Conservation (phyloP, 1,284 basidiomycete genomes). For the Schizophyllum amplum region DNA sequence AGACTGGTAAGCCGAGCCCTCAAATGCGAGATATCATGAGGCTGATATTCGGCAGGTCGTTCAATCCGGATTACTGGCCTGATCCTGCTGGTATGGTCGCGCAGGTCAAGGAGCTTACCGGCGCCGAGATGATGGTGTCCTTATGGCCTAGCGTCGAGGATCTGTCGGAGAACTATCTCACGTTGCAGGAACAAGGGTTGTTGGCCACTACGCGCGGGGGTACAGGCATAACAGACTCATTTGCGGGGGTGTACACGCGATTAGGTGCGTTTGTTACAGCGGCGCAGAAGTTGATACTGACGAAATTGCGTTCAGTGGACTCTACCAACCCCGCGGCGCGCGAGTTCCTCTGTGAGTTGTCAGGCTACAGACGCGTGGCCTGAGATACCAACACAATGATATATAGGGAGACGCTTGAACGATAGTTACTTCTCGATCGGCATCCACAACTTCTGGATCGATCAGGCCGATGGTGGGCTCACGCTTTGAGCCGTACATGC, state of each 20-base stretch:
- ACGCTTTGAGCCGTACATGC: neutral
- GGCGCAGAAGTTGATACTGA: neutral
- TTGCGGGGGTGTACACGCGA: constrained; percentile 31
- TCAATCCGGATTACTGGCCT: constrained; percentile 29
- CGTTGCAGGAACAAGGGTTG: constrained; percentile 26
- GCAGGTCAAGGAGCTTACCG: constrained; percentile 30
- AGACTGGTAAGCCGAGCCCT: constrained; percentile 28
- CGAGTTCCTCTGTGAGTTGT: constrained; percentile 23
- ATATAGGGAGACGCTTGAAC: constrained; percentile 29
- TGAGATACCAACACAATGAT: neutral
- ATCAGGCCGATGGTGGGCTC: constrained; percentile 28
- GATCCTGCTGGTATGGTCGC: constrained; percentile 30
- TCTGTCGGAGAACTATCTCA: constrained; percentile 28
- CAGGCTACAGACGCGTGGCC: neutral
- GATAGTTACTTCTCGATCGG: constrained; percentile 35
- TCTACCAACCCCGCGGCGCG: constrained; percentile 25
- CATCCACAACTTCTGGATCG: constrained; percentile 36
- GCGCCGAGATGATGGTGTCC: constrained; percentile 37
- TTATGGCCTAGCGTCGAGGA: constrained; percentile 36
- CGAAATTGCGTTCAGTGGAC: constrained; percentile 14
- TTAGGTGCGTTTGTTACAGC: constrained; percentile 15
- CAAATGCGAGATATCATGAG: no score
- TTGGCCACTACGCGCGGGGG: constrained; percentile 32
- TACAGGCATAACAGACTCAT: constrained; percentile 31
- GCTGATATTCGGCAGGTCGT: constrained; percentile 27